Base-by-base conservation (phyloP, 371 early-diverging fungal species). In the Mucor irregularis region DNA sequence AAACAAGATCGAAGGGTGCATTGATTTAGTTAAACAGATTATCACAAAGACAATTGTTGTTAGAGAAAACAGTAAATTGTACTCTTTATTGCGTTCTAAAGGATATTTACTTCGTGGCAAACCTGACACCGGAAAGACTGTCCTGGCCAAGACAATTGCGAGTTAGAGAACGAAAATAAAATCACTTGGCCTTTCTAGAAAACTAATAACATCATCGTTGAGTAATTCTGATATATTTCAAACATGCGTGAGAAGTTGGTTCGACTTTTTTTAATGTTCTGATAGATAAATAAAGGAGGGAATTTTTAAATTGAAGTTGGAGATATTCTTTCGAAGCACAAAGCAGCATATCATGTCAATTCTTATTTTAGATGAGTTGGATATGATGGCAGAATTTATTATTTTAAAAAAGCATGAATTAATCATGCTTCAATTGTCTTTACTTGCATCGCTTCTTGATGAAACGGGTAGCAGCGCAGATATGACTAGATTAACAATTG, bases 181-280 rank as follows among this genome's bases (percentile, higher is more conserved):
- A n/a, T 42, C 8, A 25, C 28, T n/a, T 13, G 21, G 11, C 31
- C 26, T 29, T 42, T 10, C 43, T 19, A 31, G 16, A 5, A 11
- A 14, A n/a, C n/a, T n/a, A n/a, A n/a, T n/a, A n/a, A n/a, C n/a
- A 17, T 24, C 31, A 22, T 25, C 16, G 14, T 14, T 19, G 31
- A 86, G 84, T 55, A 83, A 87, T 43, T 82, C 91, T 10, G 89
- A 91, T 57, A 66, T 91, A 7, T 91, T 90, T 53, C 76, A 79
- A 58, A 69, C 81, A 56, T 82, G 89, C 84, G 71, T 16, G n/a
- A n/a, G n/a, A n/a, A n/a, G n/a, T n/a, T n/a, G n/a, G n/a, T n/a
- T n/a, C n/a, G n/a, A n/a, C 30, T 31, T 49, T 39, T 44, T 1
- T 50, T 37, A 13, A 16, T 17, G 24, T 17, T 3, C n/a, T n/a